Evolutionary conservation across 2,329 filamentous ascomycete species (phyloP).

Genomic region (Nectriaceae sp.): DNA sequence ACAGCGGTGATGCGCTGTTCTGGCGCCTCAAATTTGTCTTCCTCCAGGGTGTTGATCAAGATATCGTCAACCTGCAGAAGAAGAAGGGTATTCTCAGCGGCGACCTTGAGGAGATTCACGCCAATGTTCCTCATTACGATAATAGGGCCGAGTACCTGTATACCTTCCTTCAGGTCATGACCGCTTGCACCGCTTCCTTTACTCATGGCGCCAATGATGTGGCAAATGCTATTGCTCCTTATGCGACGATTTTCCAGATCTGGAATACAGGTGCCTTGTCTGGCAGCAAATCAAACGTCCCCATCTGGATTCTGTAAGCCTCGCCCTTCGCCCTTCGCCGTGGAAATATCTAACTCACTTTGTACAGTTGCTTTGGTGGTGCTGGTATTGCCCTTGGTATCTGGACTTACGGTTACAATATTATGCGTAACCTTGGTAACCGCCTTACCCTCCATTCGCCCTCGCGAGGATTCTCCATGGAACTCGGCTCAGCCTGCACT

Average conservation of each 20-base stretch:
- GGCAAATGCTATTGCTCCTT: slow-evolving; percentile 64
- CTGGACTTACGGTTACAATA: slow-evolving; percentile 66
- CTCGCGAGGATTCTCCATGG: slow-evolving; percentile 60
- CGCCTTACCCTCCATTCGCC: slow-evolving; percentile 63
- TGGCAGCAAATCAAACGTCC: slow-evolving; percentile 49
- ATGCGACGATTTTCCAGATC: slow-evolving; percentile 63
- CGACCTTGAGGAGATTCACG: slow-evolving; percentile 57
- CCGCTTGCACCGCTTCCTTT: slow-evolving; percentile 64
- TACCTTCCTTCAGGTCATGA: slow-evolving; percentile 62
- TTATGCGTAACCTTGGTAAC: slow-evolving; percentile 66
- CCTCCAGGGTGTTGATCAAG: slow-evolving; percentile 29
- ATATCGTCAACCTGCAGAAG: slow-evolving; percentile 28
- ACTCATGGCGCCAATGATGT: too few relatives aligned
- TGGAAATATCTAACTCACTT: slow-evolving; percentile 1
- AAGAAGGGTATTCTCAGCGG: slow-evolving; percentile 53
- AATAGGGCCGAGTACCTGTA: slow-evolving; percentile 60
- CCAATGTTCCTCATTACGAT: slow-evolving; percentile 59
- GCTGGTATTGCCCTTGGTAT: slow-evolving; percentile 56
- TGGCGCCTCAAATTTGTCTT: slow-evolving; percentile 27
- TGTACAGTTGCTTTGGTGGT: slow-evolving; percentile 47
- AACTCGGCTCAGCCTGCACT: slow-evolving; percentile 60
- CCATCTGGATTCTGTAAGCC: slow-evolving; percentile 57
- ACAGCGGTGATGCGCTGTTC: slow-evolving; percentile 18
- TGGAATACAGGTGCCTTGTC: slow-evolving; percentile 52
- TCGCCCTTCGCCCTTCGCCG: not conserved